Percentiles rank a stretch among this genome's conserved stretches.
Conservation (phyloP, 495 filamentous ascomycete species). For the Tuber calosporum region DNA sequence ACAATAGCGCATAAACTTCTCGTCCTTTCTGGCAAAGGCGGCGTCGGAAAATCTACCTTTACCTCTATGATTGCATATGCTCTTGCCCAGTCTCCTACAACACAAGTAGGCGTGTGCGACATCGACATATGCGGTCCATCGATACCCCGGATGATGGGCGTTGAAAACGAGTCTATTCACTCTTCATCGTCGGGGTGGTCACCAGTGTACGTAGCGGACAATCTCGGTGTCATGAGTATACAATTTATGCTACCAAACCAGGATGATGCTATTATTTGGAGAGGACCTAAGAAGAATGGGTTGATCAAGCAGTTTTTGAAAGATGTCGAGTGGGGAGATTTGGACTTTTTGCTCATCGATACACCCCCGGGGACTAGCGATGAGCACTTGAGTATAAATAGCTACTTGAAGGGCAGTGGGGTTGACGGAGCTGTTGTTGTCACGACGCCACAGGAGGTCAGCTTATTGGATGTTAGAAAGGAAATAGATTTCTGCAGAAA, state of each 20-base stretch:
- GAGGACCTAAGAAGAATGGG: conserved; percentile 96
- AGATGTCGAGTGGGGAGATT: conserved; percentile 92
- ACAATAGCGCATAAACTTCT: conserved; percentile 83
- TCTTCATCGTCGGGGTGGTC: conserved; percentile 73
- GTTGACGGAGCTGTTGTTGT: conserved; percentile 90
- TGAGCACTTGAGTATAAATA: conserved; percentile 88
- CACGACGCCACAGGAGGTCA: conserved; percentile 93
- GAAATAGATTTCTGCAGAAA: conserved; percentile 96
- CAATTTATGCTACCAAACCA: conserved; percentile 93
- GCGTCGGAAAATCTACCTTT: conserved; percentile 92
- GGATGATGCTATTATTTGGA: conserved; percentile 93
- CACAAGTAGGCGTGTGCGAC: conserved; percentile 85
- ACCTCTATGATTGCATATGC: conserved; percentile 77
- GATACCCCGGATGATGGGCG: conserved; percentile 98
- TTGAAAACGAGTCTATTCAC: conserved; percentile 86
- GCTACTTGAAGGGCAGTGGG: conserved; percentile 74
- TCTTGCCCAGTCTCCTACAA: conserved; percentile 68
- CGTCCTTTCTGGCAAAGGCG: conserved; percentile 85
- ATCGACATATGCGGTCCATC: conserved; percentile 92
- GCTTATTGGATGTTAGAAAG: conserved; percentile 83
- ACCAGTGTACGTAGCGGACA: conserved; percentile 88
- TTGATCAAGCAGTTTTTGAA: conserved; percentile 95
- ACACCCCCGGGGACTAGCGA: conserved; percentile 93
- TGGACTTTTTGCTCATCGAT: conserved; percentile 89
- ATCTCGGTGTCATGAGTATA: conserved; percentile 87